Conservation (phyloP, 2,329 filamentous ascomycete species). For the Hypocrella siamensis region DNA sequence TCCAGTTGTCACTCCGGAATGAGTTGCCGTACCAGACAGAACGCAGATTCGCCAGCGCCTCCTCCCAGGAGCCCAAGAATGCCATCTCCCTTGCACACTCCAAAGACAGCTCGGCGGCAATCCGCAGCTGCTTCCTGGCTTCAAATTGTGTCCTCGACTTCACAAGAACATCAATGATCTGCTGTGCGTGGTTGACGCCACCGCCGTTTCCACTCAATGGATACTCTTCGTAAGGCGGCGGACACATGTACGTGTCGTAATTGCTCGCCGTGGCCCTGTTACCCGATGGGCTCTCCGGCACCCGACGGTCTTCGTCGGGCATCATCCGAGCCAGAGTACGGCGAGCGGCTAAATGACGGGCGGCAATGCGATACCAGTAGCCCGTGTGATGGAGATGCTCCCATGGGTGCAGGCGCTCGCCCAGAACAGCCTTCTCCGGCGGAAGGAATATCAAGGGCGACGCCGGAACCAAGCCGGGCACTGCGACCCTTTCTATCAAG, state of each 20-base stretch:
- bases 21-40: slow-evolving; percentile 41
- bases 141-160: slow-evolving; percentile 38
- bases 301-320: slow-evolving; percentile 39
- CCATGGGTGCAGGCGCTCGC: slow-evolving; percentile 45
- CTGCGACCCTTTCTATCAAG: slow-evolving; percentile 36
- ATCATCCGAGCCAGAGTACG: slow-evolving; percentile 38
- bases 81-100: slow-evolving; percentile 42
- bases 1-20: slow-evolving; percentile 45
- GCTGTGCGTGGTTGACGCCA: slow-evolving; percentile 33
- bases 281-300: slow-evolving; percentile 30
- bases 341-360: slow-evolving; percentile 38
- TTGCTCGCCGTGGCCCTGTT: slow-evolving; percentile 28
- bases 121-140: slow-evolving; percentile 33
- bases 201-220: slow-evolving; percentile 31
- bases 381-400: slow-evolving; percentile 49
- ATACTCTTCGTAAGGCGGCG: slow-evolving; percentile 43
- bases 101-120: slow-evolving; percentile 39
- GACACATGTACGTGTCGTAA: slow-evolving; percentile 53
- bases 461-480: slow-evolving; percentile 31
- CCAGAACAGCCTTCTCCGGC: slow-evolving; percentile 42
- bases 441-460: slow-evolving; percentile 31
- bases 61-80: slow-evolving; percentile 32
- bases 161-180: slow-evolving; percentile 37
- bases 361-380: slow-evolving; percentile 50
- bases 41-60: slow-evolving; percentile 35